Base-by-base conservation (phyloP, 2,329 filamentous ascomycete genomes). In the Aspergillus tanneri region DNA sequence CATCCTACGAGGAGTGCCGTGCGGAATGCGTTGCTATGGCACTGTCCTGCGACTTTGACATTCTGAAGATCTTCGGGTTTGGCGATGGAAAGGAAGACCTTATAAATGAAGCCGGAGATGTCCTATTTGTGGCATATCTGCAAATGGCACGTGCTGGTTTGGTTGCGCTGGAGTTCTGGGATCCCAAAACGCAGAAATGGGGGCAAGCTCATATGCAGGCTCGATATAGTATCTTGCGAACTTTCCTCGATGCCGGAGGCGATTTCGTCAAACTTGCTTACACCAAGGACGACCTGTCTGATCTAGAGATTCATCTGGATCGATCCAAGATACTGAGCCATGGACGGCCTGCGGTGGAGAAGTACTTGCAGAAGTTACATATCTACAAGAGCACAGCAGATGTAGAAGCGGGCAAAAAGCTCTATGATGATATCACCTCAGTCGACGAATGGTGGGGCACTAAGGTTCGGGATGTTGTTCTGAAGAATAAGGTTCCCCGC, bases 1-100 rank as follows among this genome's bases (percentile, higher is more conserved):
- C 87, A 3, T 88, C 86, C 12, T 96, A 96, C 63, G 92, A 97
- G 71, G 92, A 97, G 71, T 97, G 92, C 68, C 85, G 92, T 46
- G 92, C 92, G 4, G 92, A 97, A 68, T 87, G 90, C 61, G 91
- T 96, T 9, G 92, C 91, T 43, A 96, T 96, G 90, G 85, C 84
- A 34, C 77, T 97, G 4, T 83, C 85, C 63, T 95, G 91, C 70
- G 91, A 96, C 62, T 96, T 95, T 65, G 79, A 83, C 9, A 89
- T 95, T 41, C 79, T 97, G 16, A 81, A 90, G 67, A 92, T 96
- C 64, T 97, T 97, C 60, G 91, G 91, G 21, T 93, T 92, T 52
- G 91, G 90, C 22, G 81, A 95, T 59, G 90, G 90, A 16, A 80
- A 73, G 14, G 72, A 78, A 43, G 80, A 95, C 61, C 85, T 95